A percentile compares a stretch with the other conserved stretches of the same genome.
These are phyloP conservation scores for Hirsutella minnesotensis DNA, from an alignment of 2,329 filamentous ascomycete genomes.

Conservation along the genomic window DNA sequence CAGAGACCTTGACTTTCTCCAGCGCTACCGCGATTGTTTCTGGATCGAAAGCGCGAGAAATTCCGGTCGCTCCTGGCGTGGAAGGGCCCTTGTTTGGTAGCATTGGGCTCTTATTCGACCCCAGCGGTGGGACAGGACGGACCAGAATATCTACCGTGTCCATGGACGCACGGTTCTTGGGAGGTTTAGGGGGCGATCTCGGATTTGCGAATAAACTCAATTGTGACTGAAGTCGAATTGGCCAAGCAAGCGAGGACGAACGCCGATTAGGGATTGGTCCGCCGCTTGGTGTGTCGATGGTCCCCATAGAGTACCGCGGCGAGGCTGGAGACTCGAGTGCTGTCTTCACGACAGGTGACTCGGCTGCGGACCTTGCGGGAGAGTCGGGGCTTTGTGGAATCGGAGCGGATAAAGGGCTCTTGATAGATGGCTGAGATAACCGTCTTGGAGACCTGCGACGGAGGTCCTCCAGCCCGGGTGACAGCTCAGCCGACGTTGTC, in stretches of 20 bases:
- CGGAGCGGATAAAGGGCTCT: too few relatives aligned
- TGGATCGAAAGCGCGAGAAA: too few relatives aligned
- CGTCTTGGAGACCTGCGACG: constrained; percentile 40
- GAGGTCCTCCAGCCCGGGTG: constrained; percentile 27
- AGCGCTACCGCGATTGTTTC: too few relatives aligned
- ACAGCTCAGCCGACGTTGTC: constrained; percentile 31
- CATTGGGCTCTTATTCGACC: not conserved
- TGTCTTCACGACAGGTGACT: too few relatives aligned
- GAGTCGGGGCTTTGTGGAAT: too few relatives aligned
- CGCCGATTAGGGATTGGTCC: not conserved
- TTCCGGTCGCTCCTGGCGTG: not conserved
- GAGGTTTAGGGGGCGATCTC: not conserved
- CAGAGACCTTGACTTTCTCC: too few relatives aligned
- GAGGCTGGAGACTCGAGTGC: too few relatives aligned
- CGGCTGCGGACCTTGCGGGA: too few relatives aligned
- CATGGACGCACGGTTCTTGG: not conserved
- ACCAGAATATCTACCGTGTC: constrained; percentile 6
- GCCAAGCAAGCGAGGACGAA: not conserved
- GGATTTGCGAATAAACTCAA: not conserved
- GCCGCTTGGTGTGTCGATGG: too few relatives aligned
- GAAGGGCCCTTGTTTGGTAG: not conserved
- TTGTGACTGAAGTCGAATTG: not conserved
- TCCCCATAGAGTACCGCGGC: too few relatives aligned
- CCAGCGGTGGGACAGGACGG: constrained; percentile 4
- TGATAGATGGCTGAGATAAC: constrained; percentile 4